Evolutionary conservation across 768 basidiomycete species (phyloP).

Genomic region (Lactarius evosmus): DNA sequence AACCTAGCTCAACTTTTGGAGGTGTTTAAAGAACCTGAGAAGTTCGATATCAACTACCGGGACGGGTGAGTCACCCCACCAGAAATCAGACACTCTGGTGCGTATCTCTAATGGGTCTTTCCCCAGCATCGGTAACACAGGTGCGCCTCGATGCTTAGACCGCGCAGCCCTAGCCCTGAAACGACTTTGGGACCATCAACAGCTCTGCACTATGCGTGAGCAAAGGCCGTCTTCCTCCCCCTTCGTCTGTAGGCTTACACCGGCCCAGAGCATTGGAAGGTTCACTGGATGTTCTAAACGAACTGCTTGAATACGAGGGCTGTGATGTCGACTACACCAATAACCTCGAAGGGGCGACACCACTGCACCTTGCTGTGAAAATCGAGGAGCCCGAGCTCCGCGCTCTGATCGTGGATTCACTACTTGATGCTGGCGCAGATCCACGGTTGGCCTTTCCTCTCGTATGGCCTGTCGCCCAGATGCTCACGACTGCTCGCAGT

Average conservation of each 20-base stretch:
- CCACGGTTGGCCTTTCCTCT: slow-evolving; percentile 45
- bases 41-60: slow-evolving; percentile 69
- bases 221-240: slow-evolving; percentile 18
- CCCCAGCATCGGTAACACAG: slow-evolving; percentile 67
- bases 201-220: slow-evolving; percentile 76
- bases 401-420: slow-evolving; percentile 51
- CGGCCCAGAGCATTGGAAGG: slow-evolving; percentile 48
- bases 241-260: slow-evolving; percentile 7
- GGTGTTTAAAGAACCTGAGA: slow-evolving; percentile 49
- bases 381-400: slow-evolving; percentile 55
- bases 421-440: slow-evolving; percentile 80
- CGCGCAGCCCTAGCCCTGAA: background rate
- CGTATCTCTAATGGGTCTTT: background rate
- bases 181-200: background rate
- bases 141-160: slow-evolving; percentile 40
- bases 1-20: slow-evolving; percentile 65
- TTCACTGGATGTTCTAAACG: slow-evolving; percentile 62
- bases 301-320: slow-evolving; percentile 66
- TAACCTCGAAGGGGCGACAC: slow-evolving; percentile 64
- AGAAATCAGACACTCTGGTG: background rate
- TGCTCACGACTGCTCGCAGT: slow-evolving; percentile 37
- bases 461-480: too few species aligned
- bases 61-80: slow-evolving; percentile 59
- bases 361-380: slow-evolving; percentile 69
- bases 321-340: slow-evolving; percentile 84